Evolutionary conservation across 2,329 filamentous ascomycete genomes (phyloP).

Genomic region (Neurospora sp.): DNA sequence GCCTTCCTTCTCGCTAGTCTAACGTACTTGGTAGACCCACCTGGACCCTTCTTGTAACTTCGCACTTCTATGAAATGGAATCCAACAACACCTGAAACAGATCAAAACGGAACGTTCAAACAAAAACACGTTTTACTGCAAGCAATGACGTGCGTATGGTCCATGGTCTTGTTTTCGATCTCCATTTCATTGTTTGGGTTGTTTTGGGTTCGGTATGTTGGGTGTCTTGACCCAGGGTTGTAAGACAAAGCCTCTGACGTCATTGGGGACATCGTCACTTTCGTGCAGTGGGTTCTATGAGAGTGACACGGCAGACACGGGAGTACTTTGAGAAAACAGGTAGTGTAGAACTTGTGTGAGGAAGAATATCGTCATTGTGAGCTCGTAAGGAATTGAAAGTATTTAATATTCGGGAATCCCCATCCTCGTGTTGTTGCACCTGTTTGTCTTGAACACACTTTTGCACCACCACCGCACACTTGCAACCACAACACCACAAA

Average conservation of each 20-base stretch:
- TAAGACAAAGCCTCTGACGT: background rate
- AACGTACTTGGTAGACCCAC: background rate
- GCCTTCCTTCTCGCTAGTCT: no score
- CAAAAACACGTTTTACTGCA: background rate
- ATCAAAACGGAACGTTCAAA: no score
- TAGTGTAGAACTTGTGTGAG: background rate
- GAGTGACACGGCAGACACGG: background rate
- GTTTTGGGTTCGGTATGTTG: background rate
- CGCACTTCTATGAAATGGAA: no score
- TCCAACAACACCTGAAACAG: no score
- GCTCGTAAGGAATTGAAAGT: background rate
- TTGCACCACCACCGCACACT: background rate
- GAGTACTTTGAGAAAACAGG: background rate
- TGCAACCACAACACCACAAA: background rate
- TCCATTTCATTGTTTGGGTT: background rate
- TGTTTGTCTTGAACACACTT: background rate
- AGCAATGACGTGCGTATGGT: background rate
- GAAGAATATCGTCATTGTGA: background rate
- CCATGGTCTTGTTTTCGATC: background rate
- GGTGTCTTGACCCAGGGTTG: background rate
- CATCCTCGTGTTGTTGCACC: background rate
- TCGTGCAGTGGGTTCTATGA: background rate
- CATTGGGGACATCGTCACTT: background rate
- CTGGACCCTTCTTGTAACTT: background rate
- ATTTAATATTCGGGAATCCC: background rate